These are phyloP conservation scores for Taphrina populina DNA, from an alignment of 1,139 yeast genomes.

Conservation along the genomic window DNA sequence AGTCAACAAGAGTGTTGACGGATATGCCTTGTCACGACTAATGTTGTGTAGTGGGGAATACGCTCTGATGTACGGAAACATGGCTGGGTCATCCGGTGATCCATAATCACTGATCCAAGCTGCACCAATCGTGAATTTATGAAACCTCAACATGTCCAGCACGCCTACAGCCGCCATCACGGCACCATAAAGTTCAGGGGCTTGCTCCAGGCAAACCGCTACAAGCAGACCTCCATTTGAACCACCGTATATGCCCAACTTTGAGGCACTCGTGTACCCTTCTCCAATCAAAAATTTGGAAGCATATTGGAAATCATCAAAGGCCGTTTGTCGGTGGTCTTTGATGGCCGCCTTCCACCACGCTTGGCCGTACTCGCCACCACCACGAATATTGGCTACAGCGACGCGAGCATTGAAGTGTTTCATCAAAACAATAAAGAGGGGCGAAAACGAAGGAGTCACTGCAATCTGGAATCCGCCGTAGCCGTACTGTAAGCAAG, in stretches of 20 bases:
- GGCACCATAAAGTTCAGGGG: constrained; percentile 25
- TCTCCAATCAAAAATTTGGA: constrained; percentile 11
- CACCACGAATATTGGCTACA: constrained; percentile 33
- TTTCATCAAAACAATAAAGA: constrained; percentile 29
- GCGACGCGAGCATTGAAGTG: constrained; percentile 28
- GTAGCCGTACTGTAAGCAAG: constrained; percentile 29
- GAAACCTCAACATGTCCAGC: constrained; percentile 28
- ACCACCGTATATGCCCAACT: constrained; percentile 28
- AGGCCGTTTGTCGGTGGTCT: constrained; percentile 20
- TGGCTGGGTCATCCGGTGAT: constrained; percentile 12
- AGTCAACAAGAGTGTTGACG: constrained; percentile 23
- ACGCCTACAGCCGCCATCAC: constrained; percentile 30
- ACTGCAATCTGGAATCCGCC: constrained; percentile 25
- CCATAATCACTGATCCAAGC: constrained; percentile 30
- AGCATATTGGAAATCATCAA: constrained; percentile 28
- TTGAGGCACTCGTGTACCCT: constrained; percentile 19
- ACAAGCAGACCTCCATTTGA: constrained; percentile 27
- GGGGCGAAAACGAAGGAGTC: constrained; percentile 22
- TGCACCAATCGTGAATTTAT: constrained; percentile 31
- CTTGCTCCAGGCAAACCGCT: constrained; percentile 20
- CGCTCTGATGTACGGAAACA: constrained; percentile 20
- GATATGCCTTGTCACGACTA: constrained; percentile 11
- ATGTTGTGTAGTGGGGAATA: constrained; percentile 33
- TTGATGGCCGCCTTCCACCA: constrained; percentile 32
- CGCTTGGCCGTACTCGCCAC: constrained; percentile 33